These are phyloP conservation scores for Suillus bovinus DNA, from an alignment of 768 basidiomycete genomes.

Conservation along the genomic window DNA sequence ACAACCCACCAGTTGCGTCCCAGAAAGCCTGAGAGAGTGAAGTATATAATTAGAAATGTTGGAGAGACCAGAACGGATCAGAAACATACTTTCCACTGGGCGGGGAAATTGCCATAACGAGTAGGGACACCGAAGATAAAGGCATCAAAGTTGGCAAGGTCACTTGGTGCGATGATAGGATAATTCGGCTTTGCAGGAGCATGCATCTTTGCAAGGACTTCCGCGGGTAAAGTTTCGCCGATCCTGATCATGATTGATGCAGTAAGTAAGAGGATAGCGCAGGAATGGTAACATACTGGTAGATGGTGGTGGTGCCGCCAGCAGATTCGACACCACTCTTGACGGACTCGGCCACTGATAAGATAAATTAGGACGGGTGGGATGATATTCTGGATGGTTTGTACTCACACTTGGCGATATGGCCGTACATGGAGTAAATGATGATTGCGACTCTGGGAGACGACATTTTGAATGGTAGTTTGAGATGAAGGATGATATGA, in stretches of 20 bases:
- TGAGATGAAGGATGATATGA: constrained; percentile 5
- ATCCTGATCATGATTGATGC: constrained; percentile 47
- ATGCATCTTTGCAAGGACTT: constrained; percentile 66
- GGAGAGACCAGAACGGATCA: constrained; percentile 5
- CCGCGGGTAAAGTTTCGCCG: constrained; percentile 73
- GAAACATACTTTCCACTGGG: constrained; percentile 67
- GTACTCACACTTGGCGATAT: constrained; percentile 63
- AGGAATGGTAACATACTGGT: constrained; percentile 44
- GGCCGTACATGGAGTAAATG: constrained; percentile 76
- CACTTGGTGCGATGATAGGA: constrained; percentile 59
- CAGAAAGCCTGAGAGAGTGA: constrained; percentile 56
- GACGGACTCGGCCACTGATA: constrained; percentile 59
- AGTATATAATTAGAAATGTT: constrained; percentile 9
- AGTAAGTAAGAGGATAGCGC: background rate
- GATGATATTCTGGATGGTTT: background rate
- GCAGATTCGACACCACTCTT: constrained; percentile 46
- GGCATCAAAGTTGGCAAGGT: constrained; percentile 64
- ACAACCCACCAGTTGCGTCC: constrained; percentile 71
- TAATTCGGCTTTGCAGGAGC: constrained; percentile 73
- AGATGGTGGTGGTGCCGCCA: constrained; percentile 53
- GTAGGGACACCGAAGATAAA: constrained; percentile 78
- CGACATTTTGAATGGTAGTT: constrained; percentile 34
- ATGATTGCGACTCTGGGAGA: constrained; percentile 65
- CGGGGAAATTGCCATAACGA: constrained; percentile 80
- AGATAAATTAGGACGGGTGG: constrained; percentile 8